Conservation (phyloP, 805 yeast genomes). For the Candida railenensis region DNA sequence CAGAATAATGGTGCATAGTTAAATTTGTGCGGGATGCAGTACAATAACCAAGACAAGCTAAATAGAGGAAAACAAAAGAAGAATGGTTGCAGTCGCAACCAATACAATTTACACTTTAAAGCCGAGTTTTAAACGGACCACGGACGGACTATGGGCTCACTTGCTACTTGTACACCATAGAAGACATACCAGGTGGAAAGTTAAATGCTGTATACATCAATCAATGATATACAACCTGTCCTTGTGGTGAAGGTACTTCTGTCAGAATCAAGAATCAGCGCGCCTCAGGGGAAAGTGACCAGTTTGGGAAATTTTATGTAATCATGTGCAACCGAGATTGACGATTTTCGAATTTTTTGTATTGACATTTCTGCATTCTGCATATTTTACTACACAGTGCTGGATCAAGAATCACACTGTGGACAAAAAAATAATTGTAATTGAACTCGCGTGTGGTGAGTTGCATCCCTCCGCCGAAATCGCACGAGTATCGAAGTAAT, state of each 20-base stretch:
- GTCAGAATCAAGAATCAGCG: neutral
- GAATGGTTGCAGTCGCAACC: neutral
- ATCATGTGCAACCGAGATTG: neutral
- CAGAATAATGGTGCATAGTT: neutral
- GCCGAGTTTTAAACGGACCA: too few species aligned
- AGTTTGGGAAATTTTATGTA: neutral
- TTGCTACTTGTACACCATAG: too few species aligned
- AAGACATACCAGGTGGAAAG: too few species aligned
- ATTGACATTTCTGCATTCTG: too few species aligned
- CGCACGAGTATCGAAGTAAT: neutral
- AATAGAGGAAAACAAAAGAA: neutral
- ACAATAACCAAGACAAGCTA: neutral
- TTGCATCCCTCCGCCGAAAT: neutral
- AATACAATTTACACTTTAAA: neutral
- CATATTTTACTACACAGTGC: neutral
- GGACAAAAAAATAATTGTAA: neutral
- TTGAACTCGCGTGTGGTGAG: neutral
- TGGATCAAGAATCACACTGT: neutral
- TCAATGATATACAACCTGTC: too few species aligned
- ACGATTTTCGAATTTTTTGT: too few species aligned
- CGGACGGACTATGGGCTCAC: too few species aligned
- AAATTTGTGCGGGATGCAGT: neutral
- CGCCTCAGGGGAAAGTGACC: neutral
- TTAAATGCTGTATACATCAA: too few species aligned
- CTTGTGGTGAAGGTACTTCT: too few species aligned